Base-by-base conservation (phyloP, 805 yeast genomes). In the Pichia nakasei region DNA sequence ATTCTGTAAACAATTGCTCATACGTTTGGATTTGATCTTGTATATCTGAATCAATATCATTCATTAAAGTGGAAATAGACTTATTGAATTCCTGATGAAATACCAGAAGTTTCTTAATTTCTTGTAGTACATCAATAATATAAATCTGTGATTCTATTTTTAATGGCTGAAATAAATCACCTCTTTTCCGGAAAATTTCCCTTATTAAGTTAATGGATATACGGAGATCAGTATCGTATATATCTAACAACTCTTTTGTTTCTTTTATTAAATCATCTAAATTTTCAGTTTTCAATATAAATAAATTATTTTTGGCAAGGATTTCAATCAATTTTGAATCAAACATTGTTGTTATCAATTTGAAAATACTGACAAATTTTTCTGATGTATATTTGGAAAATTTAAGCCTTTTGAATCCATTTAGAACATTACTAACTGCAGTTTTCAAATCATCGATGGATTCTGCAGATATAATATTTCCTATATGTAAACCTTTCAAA, bases 171-270 rank as follows among this genome's bases (percentile, higher is more conserved):
- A 82, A 82, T 47, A 78, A 79, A 43, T 84, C 91, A 9, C 78
- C 76, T 36, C 93, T 64, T 52, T 80, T 84, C 49, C 96, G 68
- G 35, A 85, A 67, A 3, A 84, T 60, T 47, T 89, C 96, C 44
- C 97, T 72, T 0, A 86, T 75, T 36, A 83, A 56, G 41, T 76
- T 72, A 2, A 79, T 74, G 63, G 81, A 76, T 44, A 78, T 85
- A 54, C 81, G 79, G 11, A 78, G 56, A 35, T 75, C 72, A 22
- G 67, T 70, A 32, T 86, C 94, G 67, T 89, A 75, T 1, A 69
- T 59, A 2, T 57, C 61, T 27, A 80, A 68, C 1, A 72, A 55
- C 0, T 56, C 46, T 2, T 57, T 50, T 0, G 75, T 50, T 1
- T 59, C 57, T 0, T 54, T 37, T 0, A 71, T 49, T 1, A 60